phyloP scores from a whole-genome alignment of 108 stramenopile species.

The Cyclotella distinguenda region DNA sequence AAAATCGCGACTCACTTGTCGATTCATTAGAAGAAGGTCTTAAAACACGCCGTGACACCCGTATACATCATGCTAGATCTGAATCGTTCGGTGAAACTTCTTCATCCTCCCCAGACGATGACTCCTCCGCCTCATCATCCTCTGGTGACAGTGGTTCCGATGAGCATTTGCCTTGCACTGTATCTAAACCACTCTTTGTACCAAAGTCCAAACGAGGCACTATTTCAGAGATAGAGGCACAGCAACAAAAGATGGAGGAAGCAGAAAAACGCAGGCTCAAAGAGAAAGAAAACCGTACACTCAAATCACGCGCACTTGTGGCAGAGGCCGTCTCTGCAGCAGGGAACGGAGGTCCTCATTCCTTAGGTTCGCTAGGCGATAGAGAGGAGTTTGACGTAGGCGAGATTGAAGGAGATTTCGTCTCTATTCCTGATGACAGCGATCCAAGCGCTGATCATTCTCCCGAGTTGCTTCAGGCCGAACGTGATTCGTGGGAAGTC shows the following conservation, averaged over 20 bases:
- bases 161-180: constrained; percentile 24
- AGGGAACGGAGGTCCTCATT: constrained; percentile 5
- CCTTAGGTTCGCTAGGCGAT: constrained; percentile 23
- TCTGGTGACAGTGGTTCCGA: constrained; percentile 30
- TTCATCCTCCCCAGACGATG: constrained; percentile 29
- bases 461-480: constrained; percentile 38
- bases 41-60: too few relatives aligned
- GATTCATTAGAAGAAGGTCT: not conserved
- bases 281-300: constrained; percentile 54
- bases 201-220: constrained; percentile 71
- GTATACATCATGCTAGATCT: constrained; percentile 4
- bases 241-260: constrained; percentile 55
- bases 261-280: constrained; percentile 39
- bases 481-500: constrained; percentile 78
- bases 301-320: constrained; percentile 79
- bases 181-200: constrained; percentile 72
- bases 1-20: not conserved
- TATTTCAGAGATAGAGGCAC: constrained; percentile 48
- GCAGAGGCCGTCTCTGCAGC: constrained; percentile 50
- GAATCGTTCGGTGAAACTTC: constrained; percentile 44
- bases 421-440: constrained; percentile 48
- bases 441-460: constrained; percentile 44
- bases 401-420: constrained; percentile 37
- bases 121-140: constrained; percentile 20
- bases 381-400: constrained; percentile 56